Percentiles rank a stretch among this genome's conserved stretches.
These are phyloP conservation scores for Pseudognaphalium luteoalbum DNA, from an alignment of 129 eudicot genomes.

Conservation along the genomic window DNA sequence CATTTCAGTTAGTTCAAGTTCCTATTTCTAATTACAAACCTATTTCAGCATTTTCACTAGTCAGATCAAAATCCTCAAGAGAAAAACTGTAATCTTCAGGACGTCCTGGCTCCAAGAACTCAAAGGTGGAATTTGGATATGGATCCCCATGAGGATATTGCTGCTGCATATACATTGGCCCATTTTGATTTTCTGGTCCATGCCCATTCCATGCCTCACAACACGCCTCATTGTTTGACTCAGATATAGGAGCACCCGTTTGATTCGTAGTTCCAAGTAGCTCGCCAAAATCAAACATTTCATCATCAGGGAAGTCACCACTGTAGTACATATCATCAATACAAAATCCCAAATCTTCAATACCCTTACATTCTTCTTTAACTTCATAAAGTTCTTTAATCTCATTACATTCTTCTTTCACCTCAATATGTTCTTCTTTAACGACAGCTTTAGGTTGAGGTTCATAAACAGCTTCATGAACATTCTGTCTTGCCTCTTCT, in stretches of 20 bases:
- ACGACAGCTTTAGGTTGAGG: background rate
- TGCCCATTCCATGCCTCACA: background rate
- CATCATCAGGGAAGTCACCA: conserved; percentile 35
- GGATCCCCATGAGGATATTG: conserved; percentile 6
- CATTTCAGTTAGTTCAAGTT: conserved; percentile 18
- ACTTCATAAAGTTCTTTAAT: conserved; percentile 10
- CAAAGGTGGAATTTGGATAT: conserved; percentile 40
- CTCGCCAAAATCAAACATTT: conserved; percentile 67
- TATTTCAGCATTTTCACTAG: conserved; percentile 24
- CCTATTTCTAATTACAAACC: conserved; percentile 4
- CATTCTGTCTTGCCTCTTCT: conserved; percentile 2
- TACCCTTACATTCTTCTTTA: conserved; percentile 3
- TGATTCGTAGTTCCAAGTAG: conserved; percentile 37
- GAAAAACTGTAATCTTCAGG: conserved; percentile 50
- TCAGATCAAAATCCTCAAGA: conserved; percentile 42
- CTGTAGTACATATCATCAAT: conserved; percentile 25
- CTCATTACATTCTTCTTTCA: background rate
- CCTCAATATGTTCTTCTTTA: conserved; percentile 19
- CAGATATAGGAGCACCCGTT: background rate
- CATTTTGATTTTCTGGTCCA: background rate
- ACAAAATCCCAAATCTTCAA: conserved; percentile 1
- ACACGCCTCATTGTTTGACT: background rate
- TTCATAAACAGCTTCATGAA: background rate
- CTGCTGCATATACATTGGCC: conserved; percentile 8
- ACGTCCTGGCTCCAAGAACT: conserved; percentile 58